Conservation (phyloP, 306 rosid species). For the Malus sylvestris region DNA sequence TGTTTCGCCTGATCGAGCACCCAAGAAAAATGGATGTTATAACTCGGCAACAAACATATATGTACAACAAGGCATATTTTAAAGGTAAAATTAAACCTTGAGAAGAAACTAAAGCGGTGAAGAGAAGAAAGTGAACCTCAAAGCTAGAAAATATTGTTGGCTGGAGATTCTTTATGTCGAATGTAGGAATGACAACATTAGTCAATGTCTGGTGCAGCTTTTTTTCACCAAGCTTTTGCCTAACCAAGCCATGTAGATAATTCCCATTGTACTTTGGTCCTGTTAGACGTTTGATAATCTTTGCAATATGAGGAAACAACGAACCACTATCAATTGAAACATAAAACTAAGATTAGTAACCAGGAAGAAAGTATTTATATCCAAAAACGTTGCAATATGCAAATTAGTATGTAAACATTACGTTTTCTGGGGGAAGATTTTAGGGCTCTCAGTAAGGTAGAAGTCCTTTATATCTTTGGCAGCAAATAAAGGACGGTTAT, state of each 20-base stretch:
- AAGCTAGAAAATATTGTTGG: constrained; percentile 56
- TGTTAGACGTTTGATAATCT: constrained; percentile 20
- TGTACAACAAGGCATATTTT: neutral
- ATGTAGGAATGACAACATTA: constrained; percentile 57
- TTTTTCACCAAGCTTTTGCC: constrained; percentile 48
- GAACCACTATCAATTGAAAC: constrained; percentile 14
- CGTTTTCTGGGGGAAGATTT: constrained; percentile 50
- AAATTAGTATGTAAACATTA: constrained; percentile 1
- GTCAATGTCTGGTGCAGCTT: constrained; percentile 53
- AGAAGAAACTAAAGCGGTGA: neutral
- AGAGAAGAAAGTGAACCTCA: constrained; percentile 29
- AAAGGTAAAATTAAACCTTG: neutral
- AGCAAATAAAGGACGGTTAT: constrained; percentile 51
- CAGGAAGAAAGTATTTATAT: neutral
- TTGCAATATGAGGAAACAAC: neutral
- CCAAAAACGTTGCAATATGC: neutral
- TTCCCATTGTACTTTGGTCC: constrained; percentile 78
- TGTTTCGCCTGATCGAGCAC: constrained; percentile 23
- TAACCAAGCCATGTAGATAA: constrained; percentile 44
- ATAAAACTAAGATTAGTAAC: neutral
- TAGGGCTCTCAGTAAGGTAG: constrained; percentile 44
- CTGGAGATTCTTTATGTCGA: constrained; percentile 46
- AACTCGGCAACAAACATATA: neutral
- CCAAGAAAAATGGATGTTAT: neutral
- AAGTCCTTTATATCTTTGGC: constrained; percentile 59